Evolutionary conservation across 108 stramenopile species (phyloP).

Genomic region (Epithemia pelagica): DNA sequence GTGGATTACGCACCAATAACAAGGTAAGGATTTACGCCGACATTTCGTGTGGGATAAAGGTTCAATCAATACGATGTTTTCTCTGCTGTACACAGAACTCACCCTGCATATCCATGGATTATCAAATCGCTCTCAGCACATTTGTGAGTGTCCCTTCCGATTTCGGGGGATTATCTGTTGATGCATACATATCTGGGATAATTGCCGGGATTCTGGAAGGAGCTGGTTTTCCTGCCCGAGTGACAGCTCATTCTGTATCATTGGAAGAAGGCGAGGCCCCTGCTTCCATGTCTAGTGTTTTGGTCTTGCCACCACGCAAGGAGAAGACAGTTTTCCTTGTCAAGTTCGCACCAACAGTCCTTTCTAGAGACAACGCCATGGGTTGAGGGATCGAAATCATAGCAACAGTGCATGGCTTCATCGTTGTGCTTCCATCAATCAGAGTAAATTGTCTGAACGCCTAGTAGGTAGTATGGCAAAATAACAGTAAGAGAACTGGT

Average conservation of each 20-base stretch:
- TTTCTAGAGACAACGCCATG: conserved; percentile 72
- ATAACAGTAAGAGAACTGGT: too few relatives aligned
- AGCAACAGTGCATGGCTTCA: background rate
- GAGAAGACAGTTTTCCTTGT: conserved; percentile 90
- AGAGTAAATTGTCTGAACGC: background rate
- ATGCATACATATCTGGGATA: conserved; percentile 90
- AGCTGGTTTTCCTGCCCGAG: conserved; percentile 76
- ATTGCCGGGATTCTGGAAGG: conserved; percentile 81
- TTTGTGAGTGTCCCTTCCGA: conserved; percentile 80
- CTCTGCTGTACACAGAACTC: too few relatives aligned
- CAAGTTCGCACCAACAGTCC: conserved; percentile 80
- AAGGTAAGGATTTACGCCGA: conserved; percentile 3
- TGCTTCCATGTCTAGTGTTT: background rate
- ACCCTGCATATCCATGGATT: too few relatives aligned
- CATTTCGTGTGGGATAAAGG: too few relatives aligned
- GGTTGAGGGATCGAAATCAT: conserved; percentile 13
- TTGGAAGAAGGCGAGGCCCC: conserved; percentile 52
- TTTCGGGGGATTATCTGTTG: conserved; percentile 82
- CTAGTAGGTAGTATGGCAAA: too few relatives aligned
- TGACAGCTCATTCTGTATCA: conserved; percentile 76
- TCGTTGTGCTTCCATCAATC: background rate
- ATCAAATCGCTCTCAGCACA: too few relatives aligned
- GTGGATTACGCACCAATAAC: conserved; percentile 88
- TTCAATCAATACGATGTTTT: too few relatives aligned
- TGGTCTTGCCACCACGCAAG: conserved; percentile 46